Percentiles rank a stretch among this genome's conserved stretches.
phyloP scores from a whole-genome alignment of 495 filamentous ascomycete genomes.

The Hamigera avellanea region DNA sequence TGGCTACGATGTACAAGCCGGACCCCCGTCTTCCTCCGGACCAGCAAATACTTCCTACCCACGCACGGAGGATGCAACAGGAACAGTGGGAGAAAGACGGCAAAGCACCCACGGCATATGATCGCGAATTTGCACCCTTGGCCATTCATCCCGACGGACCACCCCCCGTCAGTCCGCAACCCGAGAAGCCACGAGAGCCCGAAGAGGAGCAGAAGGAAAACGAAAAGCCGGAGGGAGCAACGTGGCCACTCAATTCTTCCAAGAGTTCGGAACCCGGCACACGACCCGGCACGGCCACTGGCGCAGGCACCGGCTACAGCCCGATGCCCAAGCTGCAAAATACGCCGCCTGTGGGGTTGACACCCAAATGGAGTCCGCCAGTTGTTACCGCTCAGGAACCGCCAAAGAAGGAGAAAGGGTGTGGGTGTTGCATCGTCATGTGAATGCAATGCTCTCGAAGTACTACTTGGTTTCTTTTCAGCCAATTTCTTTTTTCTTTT shows the following conservation, averaged over 20 bases:
- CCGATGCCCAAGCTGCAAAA: constrained; percentile 41
- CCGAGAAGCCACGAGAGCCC: constrained; percentile 16
- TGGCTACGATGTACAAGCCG: constrained; percentile 88
- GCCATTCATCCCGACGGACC: constrained; percentile 41
- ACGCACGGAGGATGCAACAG: constrained; percentile 83
- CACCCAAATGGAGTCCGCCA: constrained; percentile 26
- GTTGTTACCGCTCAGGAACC: constrained; percentile 25
- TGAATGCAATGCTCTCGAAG: constrained; percentile 18
- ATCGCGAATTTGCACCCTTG: constrained; percentile 70
- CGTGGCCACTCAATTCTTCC: constrained; percentile 3
- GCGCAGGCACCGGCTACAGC: constrained; percentile 35
- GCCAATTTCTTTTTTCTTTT: constrained; percentile 2
- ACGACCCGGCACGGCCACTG: constrained; percentile 27
- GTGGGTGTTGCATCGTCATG: constrained; percentile 44
- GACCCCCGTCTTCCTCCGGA: constrained; percentile 91
- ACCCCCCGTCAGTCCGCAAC: constrained; percentile 7
- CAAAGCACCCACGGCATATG: constrained; percentile 67
- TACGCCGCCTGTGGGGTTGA: constrained; percentile 23
- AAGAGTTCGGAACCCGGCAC: constrained; percentile 22
- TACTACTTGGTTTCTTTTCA: constrained; percentile 7
- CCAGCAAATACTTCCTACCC: constrained; percentile 88
- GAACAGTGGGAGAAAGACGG: constrained; percentile 92
- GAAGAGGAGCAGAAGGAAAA: constrained; percentile 13
- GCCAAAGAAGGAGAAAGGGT: constrained; percentile 32
- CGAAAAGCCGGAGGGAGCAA: neutral